These are phyloP conservation scores for Cyberlindnera subsufficiens DNA, from an alignment of 805 yeast species.

Conservation along the genomic window DNA sequence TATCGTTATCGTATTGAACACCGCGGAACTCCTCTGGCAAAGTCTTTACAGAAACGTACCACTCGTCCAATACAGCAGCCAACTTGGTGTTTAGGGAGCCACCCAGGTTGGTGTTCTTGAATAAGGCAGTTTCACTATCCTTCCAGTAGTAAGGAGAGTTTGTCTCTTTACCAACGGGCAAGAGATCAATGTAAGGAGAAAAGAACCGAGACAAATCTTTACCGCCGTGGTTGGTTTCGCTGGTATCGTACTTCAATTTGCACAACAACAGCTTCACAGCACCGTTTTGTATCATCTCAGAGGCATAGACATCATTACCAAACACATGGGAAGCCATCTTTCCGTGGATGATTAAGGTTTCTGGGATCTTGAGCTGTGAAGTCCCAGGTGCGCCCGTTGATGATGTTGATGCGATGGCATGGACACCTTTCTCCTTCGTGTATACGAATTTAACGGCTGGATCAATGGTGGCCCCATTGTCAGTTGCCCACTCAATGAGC, in stretches of 20 bases:
- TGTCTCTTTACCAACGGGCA: slow-evolving; percentile 39
- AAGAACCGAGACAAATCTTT: slow-evolving; percentile 26
- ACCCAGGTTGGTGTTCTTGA: slow-evolving; percentile 64
- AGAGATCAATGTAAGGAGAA: slow-evolving; percentile 40
- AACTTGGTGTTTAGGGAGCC: slow-evolving; percentile 46
- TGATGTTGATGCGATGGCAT: slow-evolving; percentile 20
- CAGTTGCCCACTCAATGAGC: slow-evolving; percentile 31
- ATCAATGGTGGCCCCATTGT: slow-evolving; percentile 31
- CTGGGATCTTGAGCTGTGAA: slow-evolving; percentile 27
- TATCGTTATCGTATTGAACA: slow-evolving; percentile 11
- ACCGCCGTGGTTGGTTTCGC: slow-evolving; percentile 6
- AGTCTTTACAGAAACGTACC: slow-evolving; percentile 32
- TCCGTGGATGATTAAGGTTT: slow-evolving; percentile 24
- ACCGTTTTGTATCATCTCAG: slow-evolving; percentile 24
- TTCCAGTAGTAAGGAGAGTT: slow-evolving; percentile 61
- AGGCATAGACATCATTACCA: slow-evolving; percentile 8
- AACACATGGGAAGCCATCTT: slow-evolving; percentile 21
- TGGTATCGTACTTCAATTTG: slow-evolving; percentile 32
- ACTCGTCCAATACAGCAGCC: slow-evolving; percentile 50
- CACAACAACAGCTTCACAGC: slow-evolving; percentile 35
- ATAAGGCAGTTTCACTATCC: slow-evolving; percentile 39
- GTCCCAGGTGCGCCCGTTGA: slow-evolving; percentile 2
- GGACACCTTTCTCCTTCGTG: slow-evolving; percentile 30
- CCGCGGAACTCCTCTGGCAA: slow-evolving; percentile 9
- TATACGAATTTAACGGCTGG: slow-evolving; percentile 28